A percentile compares a stretch with the other conserved stretches of the same genome.
phyloP scores from a whole-genome alignment of 2,329 filamentous ascomycete species.

The Harringtonia lauricola region DNA sequence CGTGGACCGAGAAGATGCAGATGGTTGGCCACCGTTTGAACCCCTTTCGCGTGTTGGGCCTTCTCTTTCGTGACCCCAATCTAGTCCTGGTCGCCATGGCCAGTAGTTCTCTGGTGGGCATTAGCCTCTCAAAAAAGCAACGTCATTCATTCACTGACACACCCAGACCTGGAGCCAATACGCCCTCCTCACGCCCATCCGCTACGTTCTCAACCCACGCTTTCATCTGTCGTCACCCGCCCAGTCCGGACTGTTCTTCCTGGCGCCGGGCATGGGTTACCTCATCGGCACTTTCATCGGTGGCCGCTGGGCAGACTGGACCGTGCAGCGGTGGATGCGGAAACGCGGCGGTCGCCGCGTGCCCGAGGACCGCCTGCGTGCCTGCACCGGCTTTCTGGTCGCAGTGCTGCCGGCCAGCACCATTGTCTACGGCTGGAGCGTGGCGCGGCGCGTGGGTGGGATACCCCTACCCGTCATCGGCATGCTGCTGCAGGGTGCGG shows the following conservation, averaged over 20 bases:
- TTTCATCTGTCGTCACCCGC: conserved; percentile 53
- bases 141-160: too few species aligned
- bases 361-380: conserved; percentile 58
- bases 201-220: conserved; percentile 60
- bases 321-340: conserved; percentile 48
- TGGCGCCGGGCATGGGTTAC: conserved; percentile 58
- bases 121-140: too few species aligned
- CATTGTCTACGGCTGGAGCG: conserved; percentile 45
- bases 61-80: conserved; percentile 53
- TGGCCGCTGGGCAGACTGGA: conserved; percentile 55
- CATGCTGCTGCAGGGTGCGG: conserved; percentile 59
- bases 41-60: conserved; percentile 43
- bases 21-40: conserved; percentile 49
- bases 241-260: conserved; percentile 57
- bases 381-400: conserved; percentile 47
- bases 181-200: conserved; percentile 54
- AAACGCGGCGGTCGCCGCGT: conserved; percentile 45
- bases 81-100: conserved; percentile 47
- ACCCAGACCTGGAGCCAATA: conserved; percentile 77
- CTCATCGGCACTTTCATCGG: conserved; percentile 55
- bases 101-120: conserved; percentile 47
- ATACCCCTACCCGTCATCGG: conserved; percentile 46
- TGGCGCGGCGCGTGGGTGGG: conserved; percentile 26
- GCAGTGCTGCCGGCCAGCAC: conserved; percentile 37
- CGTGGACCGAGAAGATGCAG: conserved; percentile 27